Base-by-base conservation (phyloP, 257 asterid species). In the Ballota nigra region DNA sequence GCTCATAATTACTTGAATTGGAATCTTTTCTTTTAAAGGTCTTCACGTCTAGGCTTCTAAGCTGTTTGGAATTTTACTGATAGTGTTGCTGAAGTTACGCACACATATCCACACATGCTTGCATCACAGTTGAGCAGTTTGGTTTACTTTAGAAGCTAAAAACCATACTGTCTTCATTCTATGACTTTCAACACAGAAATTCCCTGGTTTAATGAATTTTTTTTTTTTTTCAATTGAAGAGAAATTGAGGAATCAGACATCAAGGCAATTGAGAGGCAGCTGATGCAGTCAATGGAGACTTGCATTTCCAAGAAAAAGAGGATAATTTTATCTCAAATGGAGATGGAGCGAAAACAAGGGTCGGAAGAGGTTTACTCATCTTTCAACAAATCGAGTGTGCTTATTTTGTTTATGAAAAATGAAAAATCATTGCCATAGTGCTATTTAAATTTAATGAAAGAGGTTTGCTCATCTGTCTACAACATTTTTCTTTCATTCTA, bases 201-300 rank as follows among this genome's bases (percentile, higher is more conserved):
- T 71, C 74, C 68, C 26, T 76, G 53, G 66, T 63, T 62, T 71
- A 34, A 5, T 63, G 22, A 18, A n/a, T n/a, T n/a, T n/a, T n/a
- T 1, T 56, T 20, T 29, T 22, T 34, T 75, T 68, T 12, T 19
- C 22, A 70, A 73, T 72, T 72, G 79, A 79, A 94, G 99, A 75
- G 99, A 95, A 83, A 95, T 95, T 73, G 99, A 89, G 75, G 99
- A 95, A 84, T 78, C 88, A 62, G 98, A 95, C 78, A 91, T 95
- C 81, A 95, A 87, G 83, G 88, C 87, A 38, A 80, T 92, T 71
- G 99, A 95, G 78, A 88, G 99, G 82, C 99, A 95, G 85, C 84
- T 95, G 22, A 87, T 95, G 90, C 99, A 95, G 82, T 95, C 97
- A 68, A 86, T 95, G 29, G 99, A 95, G 87, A 95, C 98, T 71